A percentile compares a stretch with the other conserved stretches of the same genome.
These are phyloP conservation scores for Urostyla sp. DNA, from an alignment of 73 alveolate species.

Conservation along the genomic window DNA sequence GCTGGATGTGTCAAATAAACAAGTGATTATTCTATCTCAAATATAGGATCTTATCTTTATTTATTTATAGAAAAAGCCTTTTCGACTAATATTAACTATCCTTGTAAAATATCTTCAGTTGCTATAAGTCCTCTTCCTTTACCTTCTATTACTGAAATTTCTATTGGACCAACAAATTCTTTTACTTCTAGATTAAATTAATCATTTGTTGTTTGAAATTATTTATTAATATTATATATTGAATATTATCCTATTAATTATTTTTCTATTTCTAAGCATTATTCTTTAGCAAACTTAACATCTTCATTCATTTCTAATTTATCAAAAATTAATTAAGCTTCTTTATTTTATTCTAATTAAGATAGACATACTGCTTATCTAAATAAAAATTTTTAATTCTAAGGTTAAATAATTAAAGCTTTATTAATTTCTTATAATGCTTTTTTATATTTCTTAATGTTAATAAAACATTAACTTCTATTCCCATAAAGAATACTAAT, in stretches of 20 bases:
- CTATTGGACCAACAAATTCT: conserved; percentile 38
- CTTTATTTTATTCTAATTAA: background rate
- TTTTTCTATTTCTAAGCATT: background rate
- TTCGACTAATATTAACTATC: conserved; percentile 17
- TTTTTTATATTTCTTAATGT: background rate
- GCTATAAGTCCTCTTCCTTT: conserved; percentile 38
- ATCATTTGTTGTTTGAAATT: background rate
- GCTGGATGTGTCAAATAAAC: background rate
- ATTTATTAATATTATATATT: background rate
- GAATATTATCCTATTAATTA: background rate
- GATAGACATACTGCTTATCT: conserved; percentile 14
- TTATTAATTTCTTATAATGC: conserved; percentile 17
- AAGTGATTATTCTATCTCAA: conserved; percentile 23
- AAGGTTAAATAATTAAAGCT: conserved; percentile 3
- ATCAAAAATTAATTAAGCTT: background rate
- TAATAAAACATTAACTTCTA: background rate
- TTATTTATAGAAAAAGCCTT: conserved; percentile 42
- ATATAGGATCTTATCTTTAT: background rate
- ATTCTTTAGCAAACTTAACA: background rate
- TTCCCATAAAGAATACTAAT: conserved; percentile 16
- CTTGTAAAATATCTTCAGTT: background rate
- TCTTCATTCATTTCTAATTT: background rate
- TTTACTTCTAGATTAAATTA: background rate
- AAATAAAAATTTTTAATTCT: background rate
- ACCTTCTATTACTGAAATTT: background rate